Evolutionary conservation across 805 yeast species (phyloP).

Genomic region (Sporopachydermia quercuum): DNA sequence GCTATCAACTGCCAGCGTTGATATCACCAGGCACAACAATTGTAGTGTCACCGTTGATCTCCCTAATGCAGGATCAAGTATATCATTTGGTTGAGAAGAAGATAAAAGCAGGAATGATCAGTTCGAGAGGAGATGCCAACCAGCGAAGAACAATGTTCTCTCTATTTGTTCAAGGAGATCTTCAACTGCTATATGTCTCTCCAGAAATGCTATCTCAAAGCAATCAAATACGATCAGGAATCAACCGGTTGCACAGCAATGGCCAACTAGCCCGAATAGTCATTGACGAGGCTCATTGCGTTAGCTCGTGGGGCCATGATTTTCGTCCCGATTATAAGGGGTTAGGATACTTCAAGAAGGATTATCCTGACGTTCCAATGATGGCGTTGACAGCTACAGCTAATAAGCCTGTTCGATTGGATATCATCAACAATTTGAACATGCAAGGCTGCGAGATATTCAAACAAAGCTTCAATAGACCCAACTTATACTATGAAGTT

Average conservation of each 20-base stretch:
- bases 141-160: conserved; percentile 51
- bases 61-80: conserved; percentile 96
- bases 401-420: conserved; percentile 75
- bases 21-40: conserved; percentile 78
- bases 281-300: conserved; percentile 97
- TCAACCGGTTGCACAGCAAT: conserved; percentile 38
- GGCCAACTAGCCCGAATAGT: conserved; percentile 67
- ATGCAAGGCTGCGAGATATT: conserved; percentile 39
- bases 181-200: conserved; percentile 72
- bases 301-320: conserved; percentile 98
- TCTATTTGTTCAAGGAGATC: conserved; percentile 44
- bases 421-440: conserved; percentile 66
- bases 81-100: conserved; percentile 53
- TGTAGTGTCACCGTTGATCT: conserved; percentile 87
- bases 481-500: conserved; percentile 71
- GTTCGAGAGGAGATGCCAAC: conserved; percentile 51
- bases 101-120: conserved; percentile 78
- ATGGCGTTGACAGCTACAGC: conserved; percentile 98
- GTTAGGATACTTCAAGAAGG: conserved; percentile 52
- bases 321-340: conserved; percentile 92
- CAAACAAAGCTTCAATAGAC: conserved; percentile 86
- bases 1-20: conserved; percentile 90
- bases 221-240: conserved; percentile 46
- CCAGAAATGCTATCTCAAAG: conserved; percentile 90
- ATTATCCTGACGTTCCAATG: conserved; percentile 70